Percentiles rank a stretch among this genome's conserved stretches.
phyloP scores from a whole-genome alignment of 257 asterid species.

The Salvia miltiorrhiza region DNA sequence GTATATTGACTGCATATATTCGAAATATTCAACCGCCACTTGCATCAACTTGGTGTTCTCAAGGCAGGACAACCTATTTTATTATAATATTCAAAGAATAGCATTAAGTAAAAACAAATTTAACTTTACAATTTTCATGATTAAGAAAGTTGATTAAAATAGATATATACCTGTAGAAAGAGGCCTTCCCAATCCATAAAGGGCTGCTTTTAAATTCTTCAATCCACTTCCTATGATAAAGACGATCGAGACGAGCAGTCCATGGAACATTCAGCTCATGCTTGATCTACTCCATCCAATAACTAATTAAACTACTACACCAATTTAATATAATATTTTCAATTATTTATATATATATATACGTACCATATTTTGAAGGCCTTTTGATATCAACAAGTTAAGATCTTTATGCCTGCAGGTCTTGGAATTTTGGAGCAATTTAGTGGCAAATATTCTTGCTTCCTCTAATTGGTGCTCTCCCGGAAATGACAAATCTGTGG shows the following conservation, averaged over 20 bases:
- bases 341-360: not conserved
- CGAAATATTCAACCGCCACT: slow-evolving; percentile 49
- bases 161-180: slow-evolving; percentile 37
- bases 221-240: slow-evolving; percentile 59
- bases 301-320: not conserved
- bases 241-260: slow-evolving; percentile 56
- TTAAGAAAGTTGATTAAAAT: not conserved
- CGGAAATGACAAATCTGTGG: slow-evolving; percentile 42
- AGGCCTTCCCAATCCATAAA: slow-evolving; percentile 34
- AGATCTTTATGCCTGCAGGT: slow-evolving; percentile 16
- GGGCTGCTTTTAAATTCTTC: slow-evolving; percentile 38
- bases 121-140: not conserved
- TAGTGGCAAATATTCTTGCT: slow-evolving; percentile 38
- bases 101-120: not conserved
- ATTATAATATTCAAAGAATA: not conserved
- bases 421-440: slow-evolving; percentile 26
- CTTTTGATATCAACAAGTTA: slow-evolving; percentile 24
- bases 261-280: slow-evolving; percentile 50
- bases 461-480: slow-evolving; percentile 43
- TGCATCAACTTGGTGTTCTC: slow-evolving; percentile 41
- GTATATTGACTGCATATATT: slow-evolving; percentile 41
- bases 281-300: slow-evolving; percentile 30
- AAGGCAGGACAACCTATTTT: slow-evolving; percentile 34
- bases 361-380: slow-evolving; percentile 39
- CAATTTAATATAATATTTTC: not conserved